Evolutionary conservation across 2,329 filamentous ascomycete species (phyloP), one percentile per base, ranked within the genome.

Genomic region (Chaetomiaceae sp.): DNA sequence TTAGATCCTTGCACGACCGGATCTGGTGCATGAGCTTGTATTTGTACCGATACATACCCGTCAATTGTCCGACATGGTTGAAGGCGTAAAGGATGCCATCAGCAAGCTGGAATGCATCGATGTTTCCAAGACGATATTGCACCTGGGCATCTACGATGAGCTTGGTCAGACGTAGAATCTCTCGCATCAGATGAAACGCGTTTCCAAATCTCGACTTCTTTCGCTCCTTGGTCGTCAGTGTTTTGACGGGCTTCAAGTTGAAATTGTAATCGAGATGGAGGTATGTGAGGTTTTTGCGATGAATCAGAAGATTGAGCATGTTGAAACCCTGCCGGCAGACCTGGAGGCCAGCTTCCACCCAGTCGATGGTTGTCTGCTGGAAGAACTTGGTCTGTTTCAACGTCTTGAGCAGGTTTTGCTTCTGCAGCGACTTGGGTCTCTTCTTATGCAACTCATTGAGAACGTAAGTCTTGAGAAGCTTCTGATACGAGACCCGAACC

Each of bases 21-120:
- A 99, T 99, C 71, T 99, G 94, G 69, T 99, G 94, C 94, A 99
- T 99, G 52, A 99, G 79, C 78, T 99, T 99, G 77, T 99, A 99
- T 78, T 99, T 99, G 81, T 99, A 99, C 56, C 94, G 87, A 73
- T 99, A 99, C 94, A 99, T 99, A 68, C 94, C 94, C 14, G 94
- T 99, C 57, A 99, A 77, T 71, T 99, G 95, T 57, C 94, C 94
- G 53, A 99, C 94, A 64, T 99, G 94, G 73, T 99, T 99, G 76
- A 99, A 99, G 16, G 94, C 95, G 64, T 99, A 99, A n/a, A 97
- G 77, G 53, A 99, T 99, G 70, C 94, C 94, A 70, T 99, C 94
- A 3, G 94, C 94, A 60, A 99, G 84, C 70, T 99, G 94, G 76
- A 99, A 99, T 33, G 95, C 94, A 70, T 99, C 94, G 58, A 99